Percentiles rank a stretch among this genome's conserved stretches.
These are phyloP conservation scores for Neolecta irregularis DNA, from an alignment of 1,139 yeast genomes.

Conservation along the genomic window DNA sequence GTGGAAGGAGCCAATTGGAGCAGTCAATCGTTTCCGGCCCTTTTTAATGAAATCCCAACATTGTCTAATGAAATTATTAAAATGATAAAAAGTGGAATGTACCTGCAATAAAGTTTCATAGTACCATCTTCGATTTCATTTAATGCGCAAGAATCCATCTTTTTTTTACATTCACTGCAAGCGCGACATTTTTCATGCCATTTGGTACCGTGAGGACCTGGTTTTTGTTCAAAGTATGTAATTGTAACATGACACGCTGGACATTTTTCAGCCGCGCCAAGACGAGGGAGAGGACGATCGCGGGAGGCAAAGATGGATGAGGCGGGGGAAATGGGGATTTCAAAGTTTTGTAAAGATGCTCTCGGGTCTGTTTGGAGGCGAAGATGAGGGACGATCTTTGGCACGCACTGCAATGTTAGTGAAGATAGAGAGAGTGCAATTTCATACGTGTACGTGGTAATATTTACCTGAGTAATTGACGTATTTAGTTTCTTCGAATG, in stretches of 20 bases:
- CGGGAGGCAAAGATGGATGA: not conserved
- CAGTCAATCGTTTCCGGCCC: slow-evolving; percentile 1
- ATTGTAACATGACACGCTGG: not conserved
- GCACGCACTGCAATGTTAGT: not conserved
- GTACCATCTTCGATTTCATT: slow-evolving; percentile 2
- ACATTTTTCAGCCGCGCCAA: slow-evolving; percentile 3
- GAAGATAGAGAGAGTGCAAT: not conserved
- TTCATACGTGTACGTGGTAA: slow-evolving; percentile 1
- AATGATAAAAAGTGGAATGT: no score
- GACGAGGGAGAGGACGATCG: not conserved
- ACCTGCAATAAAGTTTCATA: slow-evolving; percentile 4
- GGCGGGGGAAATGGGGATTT: not conserved
- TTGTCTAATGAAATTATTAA: no score
- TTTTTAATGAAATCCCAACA: slow-evolving; percentile 3
- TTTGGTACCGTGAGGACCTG: slow-evolving; percentile 4
- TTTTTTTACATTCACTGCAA: slow-evolving; percentile 2
- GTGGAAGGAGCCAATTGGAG: no score
- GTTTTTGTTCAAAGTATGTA: slow-evolving; percentile 2
- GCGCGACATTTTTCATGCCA: slow-evolving; percentile 4
- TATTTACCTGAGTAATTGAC: not conserved
- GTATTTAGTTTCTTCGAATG: not conserved
- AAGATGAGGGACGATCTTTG: not conserved
- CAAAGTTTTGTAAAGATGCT: slow-evolving; percentile 1
- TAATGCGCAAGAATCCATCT: slow-evolving; percentile 2
- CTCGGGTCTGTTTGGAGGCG: not conserved